Conservation (phyloP, 139 green algal species). For the Volvox africanus region DNA sequence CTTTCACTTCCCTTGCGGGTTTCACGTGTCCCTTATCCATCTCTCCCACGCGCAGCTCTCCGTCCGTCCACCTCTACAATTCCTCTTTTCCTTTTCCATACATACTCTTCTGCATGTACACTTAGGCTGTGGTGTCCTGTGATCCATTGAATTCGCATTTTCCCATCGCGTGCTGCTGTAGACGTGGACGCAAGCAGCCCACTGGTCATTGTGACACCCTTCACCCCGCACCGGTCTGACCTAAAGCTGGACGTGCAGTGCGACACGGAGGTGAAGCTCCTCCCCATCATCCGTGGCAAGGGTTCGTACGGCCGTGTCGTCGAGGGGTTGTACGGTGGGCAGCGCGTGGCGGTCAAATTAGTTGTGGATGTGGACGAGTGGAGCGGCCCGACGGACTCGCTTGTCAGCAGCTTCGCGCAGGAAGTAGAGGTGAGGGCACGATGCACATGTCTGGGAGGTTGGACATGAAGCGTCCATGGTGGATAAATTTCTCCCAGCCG, state of each 20-base stretch:
- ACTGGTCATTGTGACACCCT: conserved; percentile 39
- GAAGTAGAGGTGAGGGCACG: conserved; percentile 24
- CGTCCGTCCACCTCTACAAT: too few species aligned
- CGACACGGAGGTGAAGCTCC: conserved; percentile 36
- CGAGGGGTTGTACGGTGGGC: conserved; percentile 30
- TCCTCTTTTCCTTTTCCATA: too few species aligned
- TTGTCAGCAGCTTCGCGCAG: conserved; percentile 17
- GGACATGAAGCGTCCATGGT: too few species aligned
- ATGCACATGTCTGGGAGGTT: too few species aligned
- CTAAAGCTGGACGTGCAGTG: conserved; percentile 46
- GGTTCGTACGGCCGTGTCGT: conserved; percentile 23
- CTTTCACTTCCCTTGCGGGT: too few species aligned
- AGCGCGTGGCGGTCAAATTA: conserved; percentile 39
- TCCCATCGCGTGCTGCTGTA: background rate
- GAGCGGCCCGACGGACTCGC: conserved; percentile 26
- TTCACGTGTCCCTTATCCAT: too few species aligned
- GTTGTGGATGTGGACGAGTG: conserved; percentile 47
- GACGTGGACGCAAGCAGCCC: conserved; percentile 33
- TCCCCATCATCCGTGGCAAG: conserved; percentile 38
- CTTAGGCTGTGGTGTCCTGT: too few species aligned
- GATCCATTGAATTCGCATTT: too few species aligned
- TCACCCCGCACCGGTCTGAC: conserved; percentile 41
- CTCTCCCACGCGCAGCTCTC: too few species aligned
- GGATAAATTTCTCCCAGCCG: too few species aligned
- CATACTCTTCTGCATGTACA: too few species aligned